These are phyloP conservation scores for Odontarrhena argentea DNA, from an alignment of 345 rosid genomes.

Conservation along the genomic window DNA sequence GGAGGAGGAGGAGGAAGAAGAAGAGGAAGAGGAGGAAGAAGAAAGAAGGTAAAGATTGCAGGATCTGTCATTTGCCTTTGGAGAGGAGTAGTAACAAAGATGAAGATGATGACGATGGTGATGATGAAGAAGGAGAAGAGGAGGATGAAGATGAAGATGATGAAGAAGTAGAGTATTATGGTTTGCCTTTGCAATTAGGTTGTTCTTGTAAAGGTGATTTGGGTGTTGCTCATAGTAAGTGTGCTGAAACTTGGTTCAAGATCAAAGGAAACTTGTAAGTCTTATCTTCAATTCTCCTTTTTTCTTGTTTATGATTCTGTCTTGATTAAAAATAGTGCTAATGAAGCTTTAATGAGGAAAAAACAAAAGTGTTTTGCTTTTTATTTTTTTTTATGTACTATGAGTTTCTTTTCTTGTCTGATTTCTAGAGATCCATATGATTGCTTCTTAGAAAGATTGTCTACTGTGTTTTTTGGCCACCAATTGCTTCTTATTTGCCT, in stretches of 20 bases:
- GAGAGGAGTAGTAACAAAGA: conserved; percentile 36
- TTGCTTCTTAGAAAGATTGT: conserved; percentile 32
- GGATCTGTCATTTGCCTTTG: conserved; percentile 70
- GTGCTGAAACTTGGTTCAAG: conserved; percentile 75
- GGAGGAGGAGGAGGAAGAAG: conserved; percentile 32
- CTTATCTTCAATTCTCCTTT: conserved; percentile 9
- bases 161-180: conserved; percentile 42
- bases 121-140: conserved; percentile 21
- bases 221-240: conserved; percentile 57
- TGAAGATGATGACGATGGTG: conserved; percentile 32
- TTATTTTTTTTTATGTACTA: neutral
- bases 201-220: conserved; percentile 63
- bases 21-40: conserved; percentile 32
- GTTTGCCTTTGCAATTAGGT: conserved; percentile 54
- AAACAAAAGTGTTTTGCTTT: conserved; percentile 24
- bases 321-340: neutral
- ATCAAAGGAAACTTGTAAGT: conserved; percentile 62
- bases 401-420: conserved; percentile 13
- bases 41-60: conserved; percentile 52
- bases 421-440: conserved; percentile 39
- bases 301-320: neutral
- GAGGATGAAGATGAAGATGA: conserved; percentile 8
- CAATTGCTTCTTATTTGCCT: conserved; percentile 2
- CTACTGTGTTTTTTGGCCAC: conserved; percentile 25
- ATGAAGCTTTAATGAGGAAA: conserved; percentile 29